Base-by-base conservation (phyloP, 225 moss, liverwort and hornwort genomes). In the Pseudoscleropodium purum region DNA sequence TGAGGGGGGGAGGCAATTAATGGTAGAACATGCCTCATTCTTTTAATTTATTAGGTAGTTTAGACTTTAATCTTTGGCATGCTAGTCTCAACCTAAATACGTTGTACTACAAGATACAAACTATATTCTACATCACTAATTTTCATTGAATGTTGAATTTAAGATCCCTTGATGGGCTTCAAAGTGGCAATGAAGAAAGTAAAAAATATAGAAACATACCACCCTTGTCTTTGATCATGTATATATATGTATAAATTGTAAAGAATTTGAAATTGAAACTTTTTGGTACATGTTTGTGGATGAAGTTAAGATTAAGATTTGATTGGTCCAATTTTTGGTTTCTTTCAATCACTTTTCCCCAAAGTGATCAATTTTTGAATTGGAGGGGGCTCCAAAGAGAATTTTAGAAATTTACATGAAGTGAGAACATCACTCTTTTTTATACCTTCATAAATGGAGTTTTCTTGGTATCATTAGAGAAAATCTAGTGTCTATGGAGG, bases 381-480 rank as follows among this genome's bases (percentile, higher is more conserved):
- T 1, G 5, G 27, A 0, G 10, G 47, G 47, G 43, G 0, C 15
- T 72, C 15, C 0, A 72, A 41, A 14, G 0, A 43, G 0, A 73
- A 29, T 29, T 43, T 17, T 0, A 10, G 0, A 29, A 29, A 1
- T 17, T 13, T 27, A 16, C 6, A 0, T 4, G 18, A 30, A 45
- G 18, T 11, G 1, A 30, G 4, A 72, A 6, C 5, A 26, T 26
- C 3, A 2, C n/a, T 15, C 7, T 15, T 15, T 15, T 41, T 5
- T 15, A 7, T 3, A 2, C 18, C 18, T n/a, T 20, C 1, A 2
- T 24, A 39, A 7, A 1, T 45, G 45, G 29, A 43, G 13, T 60
- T 18, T 43, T 5, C 29, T 74, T 74, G 18, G 18, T 10, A 30
- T 74, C 45, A 59, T 59, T 59, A 24, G 59, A 24, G 1, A 59